Percentiles rank a stretch among this genome's conserved stretches.
phyloP scores from a whole-genome alignment of 768 basidiomycete genomes.

The Tulasnella sp. region DNA sequence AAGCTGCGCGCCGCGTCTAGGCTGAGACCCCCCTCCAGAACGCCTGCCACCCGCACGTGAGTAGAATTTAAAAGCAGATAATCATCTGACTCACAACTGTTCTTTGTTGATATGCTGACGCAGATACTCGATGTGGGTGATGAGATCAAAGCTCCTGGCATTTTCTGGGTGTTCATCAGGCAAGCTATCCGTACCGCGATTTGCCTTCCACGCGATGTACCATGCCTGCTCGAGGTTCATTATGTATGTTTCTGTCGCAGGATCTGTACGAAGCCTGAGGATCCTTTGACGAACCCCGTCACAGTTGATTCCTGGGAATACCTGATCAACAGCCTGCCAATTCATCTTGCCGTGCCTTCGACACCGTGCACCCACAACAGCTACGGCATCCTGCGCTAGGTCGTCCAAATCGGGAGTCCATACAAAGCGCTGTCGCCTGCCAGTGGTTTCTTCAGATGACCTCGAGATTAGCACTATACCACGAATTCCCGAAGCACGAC shows the following conservation, averaged over 20 bases:
- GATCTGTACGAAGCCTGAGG: conserved; percentile 39
- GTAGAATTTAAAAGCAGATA: neutral
- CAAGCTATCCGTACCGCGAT: conserved; percentile 54
- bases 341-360: conserved; percentile 46
- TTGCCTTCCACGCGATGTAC: conserved; percentile 63
- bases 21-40: neutral
- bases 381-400: conserved; percentile 71
- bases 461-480: neutral
- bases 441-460: neutral
- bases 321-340: conserved; percentile 60
- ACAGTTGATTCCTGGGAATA: conserved; percentile 66
- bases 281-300: conserved; percentile 64
- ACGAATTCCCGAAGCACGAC: neutral
- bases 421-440: conserved; percentile 51
- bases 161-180: conserved; percentile 61
- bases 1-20: neutral
- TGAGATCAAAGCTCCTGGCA: conserved; percentile 64
- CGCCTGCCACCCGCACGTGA: neutral
- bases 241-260: conserved; percentile 63
- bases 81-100: conserved; percentile 50
- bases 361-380: conserved; percentile 71
- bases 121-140: conserved; percentile 70
- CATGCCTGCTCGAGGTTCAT: conserved; percentile 72
- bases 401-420: conserved; percentile 89
- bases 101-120: conserved; percentile 76